Base-by-base conservation (phyloP, 331 rosid species). In the Malus hybrid region DNA sequence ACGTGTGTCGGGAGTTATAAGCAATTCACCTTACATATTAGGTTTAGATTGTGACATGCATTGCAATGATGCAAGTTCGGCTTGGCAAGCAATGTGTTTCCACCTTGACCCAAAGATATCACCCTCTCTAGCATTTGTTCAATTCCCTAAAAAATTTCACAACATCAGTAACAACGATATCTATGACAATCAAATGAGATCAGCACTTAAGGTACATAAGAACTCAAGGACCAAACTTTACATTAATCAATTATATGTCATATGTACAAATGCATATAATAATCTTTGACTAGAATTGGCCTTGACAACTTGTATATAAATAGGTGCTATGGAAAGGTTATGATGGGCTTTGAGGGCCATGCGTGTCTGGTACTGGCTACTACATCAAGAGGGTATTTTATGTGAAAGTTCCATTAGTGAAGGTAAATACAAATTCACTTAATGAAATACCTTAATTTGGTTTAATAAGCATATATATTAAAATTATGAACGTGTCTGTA, bases 21-120 rank as follows among this genome's bases (percentile, higher is more conserved):
- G 97, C 61, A 89, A 93, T 70, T 85, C 96, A 20, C 92, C 92
- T 1, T 91, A 84, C 87, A 85, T 88, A 67, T 78, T 91, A 20
- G 88, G 81, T 29, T 80, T 93, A 5, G 97, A 91, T 29, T 93
- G 96, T 75, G 98, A 93, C 87, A 88, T 91, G 98, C 77, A 81
- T 39, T 91, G 89, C 78, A 85, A 85, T 42, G 92, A 88, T 73
- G 86, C 96, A 44, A 83, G 77, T 68, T 89, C 96, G 68, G 93
- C 89, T 18, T 74, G 89, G 53, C 86, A 83, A 52, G 97, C 92
- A 4, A 87, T 91, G 93, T 84, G 93, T 34, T 89, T 93, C 80
- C 94, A 88, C 73, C 96, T 91, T 64, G 95, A 91, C 84, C 73
- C 89, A 2, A 79, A 83, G 68, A 82, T 83, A 50, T 87, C 93